Conservation (phyloP, 495 filamentous ascomycete species). For the Melanomma pulvis-pyrius region DNA sequence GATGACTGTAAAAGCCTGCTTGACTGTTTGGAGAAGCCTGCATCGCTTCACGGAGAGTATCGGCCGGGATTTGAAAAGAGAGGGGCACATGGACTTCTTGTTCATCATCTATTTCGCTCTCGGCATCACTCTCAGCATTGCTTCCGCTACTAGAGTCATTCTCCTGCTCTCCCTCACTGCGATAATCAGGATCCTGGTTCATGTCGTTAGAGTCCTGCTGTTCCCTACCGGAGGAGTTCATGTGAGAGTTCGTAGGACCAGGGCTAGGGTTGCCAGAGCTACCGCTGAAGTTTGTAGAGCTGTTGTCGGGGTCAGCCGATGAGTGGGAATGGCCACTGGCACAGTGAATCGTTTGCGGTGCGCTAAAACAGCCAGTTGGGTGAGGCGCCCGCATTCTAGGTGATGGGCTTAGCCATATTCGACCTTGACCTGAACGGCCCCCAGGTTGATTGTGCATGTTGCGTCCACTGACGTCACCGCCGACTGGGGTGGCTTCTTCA, state of each 20-base stretch:
- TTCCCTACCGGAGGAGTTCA: not conserved
- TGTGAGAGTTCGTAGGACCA: not conserved
- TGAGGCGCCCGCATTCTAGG: constrained; percentile 1
- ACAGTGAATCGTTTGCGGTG: not conserved
- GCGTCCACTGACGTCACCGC: not conserved
- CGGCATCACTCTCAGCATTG: not conserved
- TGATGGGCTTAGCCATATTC: not conserved
- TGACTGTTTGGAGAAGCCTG: constrained; percentile 33
- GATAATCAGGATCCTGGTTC: not conserved
- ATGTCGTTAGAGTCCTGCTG: not conserved
- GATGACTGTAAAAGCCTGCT: constrained; percentile 40
- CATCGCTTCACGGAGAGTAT: constrained; percentile 33
- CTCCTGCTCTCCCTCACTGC: not conserved
- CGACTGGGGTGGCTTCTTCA: not conserved
- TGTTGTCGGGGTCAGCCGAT: not conserved
- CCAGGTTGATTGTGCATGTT: no score
- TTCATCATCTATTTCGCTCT: constrained; percentile 7
- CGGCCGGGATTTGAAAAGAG: constrained; percentile 33
- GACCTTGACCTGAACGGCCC: not conserved
- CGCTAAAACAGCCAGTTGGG: not conserved
- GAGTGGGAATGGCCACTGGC: not conserved
- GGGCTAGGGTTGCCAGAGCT: not conserved
- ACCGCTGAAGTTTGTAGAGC: not conserved
- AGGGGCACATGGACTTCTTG: constrained; percentile 29
- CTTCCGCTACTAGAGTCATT: not conserved